Percentiles rank a stretch among this genome's conserved stretches.
Conservation (phyloP, 345 rosid genomes). For the Eucalyptus erythrocorys region DNA sequence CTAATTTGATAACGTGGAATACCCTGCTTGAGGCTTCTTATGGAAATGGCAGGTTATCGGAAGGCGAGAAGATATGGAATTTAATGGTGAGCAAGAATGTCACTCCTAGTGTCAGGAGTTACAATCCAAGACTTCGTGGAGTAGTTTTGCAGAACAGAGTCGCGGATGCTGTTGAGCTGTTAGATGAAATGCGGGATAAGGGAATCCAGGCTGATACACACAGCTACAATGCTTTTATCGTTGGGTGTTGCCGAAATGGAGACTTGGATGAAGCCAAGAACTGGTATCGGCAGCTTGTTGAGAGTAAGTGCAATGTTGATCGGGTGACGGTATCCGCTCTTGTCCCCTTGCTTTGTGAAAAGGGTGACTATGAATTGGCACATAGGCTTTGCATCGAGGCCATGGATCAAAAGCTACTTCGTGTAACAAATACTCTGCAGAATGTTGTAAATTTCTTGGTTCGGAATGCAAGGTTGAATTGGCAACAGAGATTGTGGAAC, state of each 20-base stretch:
- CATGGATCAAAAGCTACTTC: neutral
- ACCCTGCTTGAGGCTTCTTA: constrained; percentile 14
- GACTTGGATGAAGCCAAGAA: constrained; percentile 10
- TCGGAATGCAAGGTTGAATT: neutral
- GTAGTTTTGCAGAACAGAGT: neutral
- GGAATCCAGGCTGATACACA: constrained; percentile 2
- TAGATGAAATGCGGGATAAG: constrained; percentile 12
- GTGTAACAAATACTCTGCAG: constrained; percentile 1
- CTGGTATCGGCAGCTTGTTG: constrained; percentile 5
- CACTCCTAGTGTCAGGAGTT: constrained; percentile 3
- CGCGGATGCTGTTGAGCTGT: constrained; percentile 4
- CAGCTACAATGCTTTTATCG: constrained; percentile 14
- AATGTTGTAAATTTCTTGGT: constrained; percentile 11
- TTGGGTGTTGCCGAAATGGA: constrained; percentile 1
- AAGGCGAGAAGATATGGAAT: constrained; percentile 15
- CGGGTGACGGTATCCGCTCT: neutral
- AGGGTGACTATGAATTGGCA: constrained; percentile 15
- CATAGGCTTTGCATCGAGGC: neutral
- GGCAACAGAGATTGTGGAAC: constrained; percentile 15
- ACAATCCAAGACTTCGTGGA: constrained; percentile 12
- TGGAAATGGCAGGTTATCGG: constrained; percentile 1
- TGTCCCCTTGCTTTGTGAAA: constrained; percentile 5
- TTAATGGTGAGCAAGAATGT: constrained; percentile 12
- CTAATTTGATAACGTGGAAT: constrained; percentile 4
- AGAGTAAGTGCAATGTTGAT: neutral